Evolutionary conservation across 768 basidiomycete species (phyloP), one percentile per base, ranked within the genome.

Genomic region (Suillus hirtellus): DNA sequence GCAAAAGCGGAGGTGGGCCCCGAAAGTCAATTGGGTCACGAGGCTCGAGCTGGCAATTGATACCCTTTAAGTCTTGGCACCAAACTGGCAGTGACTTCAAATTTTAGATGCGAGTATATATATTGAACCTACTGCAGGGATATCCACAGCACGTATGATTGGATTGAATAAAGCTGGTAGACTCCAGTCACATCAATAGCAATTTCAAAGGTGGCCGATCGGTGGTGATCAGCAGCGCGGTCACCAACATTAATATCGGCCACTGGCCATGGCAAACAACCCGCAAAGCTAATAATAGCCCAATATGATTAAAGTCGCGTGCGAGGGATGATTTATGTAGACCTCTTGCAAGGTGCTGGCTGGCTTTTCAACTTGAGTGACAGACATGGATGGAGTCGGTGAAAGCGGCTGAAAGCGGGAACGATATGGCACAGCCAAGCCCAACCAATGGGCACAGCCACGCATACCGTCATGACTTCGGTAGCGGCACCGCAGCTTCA

Each of bases 401-500:
- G 10, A 34, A 19, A 19, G 17, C 31, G 31, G 52, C 15, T 12
- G 10, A 34, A 19, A 19, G 17, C 31, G 31, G 52, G 15, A 27
- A 27, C 27, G 27, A 8, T 2, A 10, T 37, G 35, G 35, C 35
- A 8, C 35, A 37, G 35, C 7, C 7, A 37, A 37, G 43, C 43
- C 43, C 19, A 44, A 44, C 19, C 5, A 9, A 44, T 10, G 17
- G n/a, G 12, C 54, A 55, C 54, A 55, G 54, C 54, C 54, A 55
- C 54, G 12, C n/a, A 7, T 12, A 19, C 8, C 17, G 43, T 42
- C 40, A 12, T 56, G 52, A 35, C 47, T 60, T 47, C n/a, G 31
- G 21, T 60, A 14, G 35, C 50, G 61, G 38, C 17, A 46, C 59
- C 53, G 62, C 55, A 53, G 31, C 52, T 53, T 53, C 12, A n/a